Base-by-base conservation (phyloP, 2,329 filamentous ascomycete species). In the Fusarium anguioides region DNA sequence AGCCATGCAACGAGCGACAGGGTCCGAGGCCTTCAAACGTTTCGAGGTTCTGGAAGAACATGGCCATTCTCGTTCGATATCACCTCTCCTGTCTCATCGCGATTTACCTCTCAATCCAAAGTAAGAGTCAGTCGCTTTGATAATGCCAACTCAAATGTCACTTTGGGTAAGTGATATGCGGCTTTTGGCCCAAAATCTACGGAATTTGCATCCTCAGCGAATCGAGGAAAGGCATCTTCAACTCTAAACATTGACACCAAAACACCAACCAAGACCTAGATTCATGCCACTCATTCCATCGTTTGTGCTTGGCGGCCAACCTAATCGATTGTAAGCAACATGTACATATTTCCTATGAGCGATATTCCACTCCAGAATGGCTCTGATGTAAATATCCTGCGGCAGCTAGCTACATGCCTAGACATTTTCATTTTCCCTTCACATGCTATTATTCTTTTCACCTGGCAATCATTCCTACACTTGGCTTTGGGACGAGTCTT, bases 401-500 rank as follows among this genome's bases (percentile, higher is more conserved):
- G n/a, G n/a, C n/a, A n/a, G n/a, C n/a, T n/a, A n/a, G n/a, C n/a
- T n/a, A n/a, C n/a, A n/a, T n/a, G n/a, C n/a, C n/a, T n/a, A n/a
- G n/a, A 60, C 46, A 40, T 35, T 50, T 48, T 44, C 47, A 12
- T 44, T 29, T 40, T 48, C 35, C 48, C 33, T 50, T 66, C 69
- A 71, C 60, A 66, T 56, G 61, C 44, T 50, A 51, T 47, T 45
- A 4, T 46, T 50, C 54, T 63, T 62, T 41, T 40, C 40, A 46
- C 35, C 50, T 62, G 49, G 46, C 48, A 69, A 62, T 63, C 55
- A 51, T 60, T 60, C 50, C 53, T 70, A 24, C 31, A 53, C 55
- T 70, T 66, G 59, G 64, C 45, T 64, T 58, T 47, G 56, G 59
- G 58, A 64, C 48, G 47, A 51, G 63, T 51, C 57, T 68, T 64